phyloP scores from a whole-genome alignment of 1,284 basidiomycete species.

The Ustilago xerochloae region DNA sequence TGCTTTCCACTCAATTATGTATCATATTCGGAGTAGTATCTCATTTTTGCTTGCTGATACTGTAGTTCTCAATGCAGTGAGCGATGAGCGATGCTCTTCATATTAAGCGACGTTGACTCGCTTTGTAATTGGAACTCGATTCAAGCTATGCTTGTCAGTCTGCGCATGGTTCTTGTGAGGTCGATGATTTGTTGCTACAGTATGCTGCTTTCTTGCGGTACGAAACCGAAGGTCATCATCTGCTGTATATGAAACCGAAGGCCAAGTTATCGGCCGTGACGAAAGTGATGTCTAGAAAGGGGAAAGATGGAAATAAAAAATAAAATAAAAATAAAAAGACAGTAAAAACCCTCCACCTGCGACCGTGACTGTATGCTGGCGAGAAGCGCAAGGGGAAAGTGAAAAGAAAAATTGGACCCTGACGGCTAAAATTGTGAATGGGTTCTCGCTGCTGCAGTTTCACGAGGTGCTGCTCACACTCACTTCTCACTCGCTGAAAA shows the following conservation, averaged over 20 bases:
- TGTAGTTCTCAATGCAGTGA: neutral
- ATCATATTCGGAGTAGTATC: no score
- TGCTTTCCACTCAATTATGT: neutral
- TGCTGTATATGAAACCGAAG: neutral
- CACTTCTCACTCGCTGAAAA: neutral
- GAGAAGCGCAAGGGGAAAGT: no score
- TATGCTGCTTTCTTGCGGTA: no score
- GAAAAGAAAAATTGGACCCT: neutral
- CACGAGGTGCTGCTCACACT: no score
- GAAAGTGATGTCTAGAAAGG: neutral
- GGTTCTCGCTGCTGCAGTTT: no score
- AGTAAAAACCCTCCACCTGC: no score
- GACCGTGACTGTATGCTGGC: no score
- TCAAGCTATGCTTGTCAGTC: neutral
- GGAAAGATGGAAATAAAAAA: no score
- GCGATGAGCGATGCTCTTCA: neutral
- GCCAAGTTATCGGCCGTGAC: conserved; percentile 5
- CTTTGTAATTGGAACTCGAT: conserved; percentile 20
- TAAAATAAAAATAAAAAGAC: neutral
- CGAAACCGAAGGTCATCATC: no score
- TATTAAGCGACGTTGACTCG: conserved; percentile 5
- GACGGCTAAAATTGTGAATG: no score
- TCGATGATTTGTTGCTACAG: no score
- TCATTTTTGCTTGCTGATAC: no score
- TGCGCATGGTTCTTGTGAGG: neutral